Evolutionary conservation across 306 rosid genomes (phyloP), one percentile per base, ranked within the genome.

Genomic region (Malus orientalis): DNA sequence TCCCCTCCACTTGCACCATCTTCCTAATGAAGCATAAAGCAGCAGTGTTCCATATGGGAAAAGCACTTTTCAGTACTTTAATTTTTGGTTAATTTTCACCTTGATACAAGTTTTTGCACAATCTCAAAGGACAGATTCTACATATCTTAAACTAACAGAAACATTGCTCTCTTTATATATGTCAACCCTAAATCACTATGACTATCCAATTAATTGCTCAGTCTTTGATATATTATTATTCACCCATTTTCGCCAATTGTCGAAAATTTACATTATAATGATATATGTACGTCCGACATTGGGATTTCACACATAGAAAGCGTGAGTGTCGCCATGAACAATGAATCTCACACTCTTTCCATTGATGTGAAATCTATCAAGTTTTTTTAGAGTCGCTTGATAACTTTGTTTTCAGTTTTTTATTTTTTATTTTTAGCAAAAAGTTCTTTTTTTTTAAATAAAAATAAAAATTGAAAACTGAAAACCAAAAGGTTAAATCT

Each of bases 1-100:
- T 67, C 76, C 86, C 64, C 83, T 76, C 88, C 88, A 78, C 6
- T 77, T 73, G 38, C 91, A 81, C 69, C 84, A 70, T 59, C 79
- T 85, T 78, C 89, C 79, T 83, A 78, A 38, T 69, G 86, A 84
- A 77, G 18, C 74, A 29, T 74, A 82, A 81, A 78, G 18, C 67
- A 36, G 4, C 18, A 8, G 44, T 49, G 54, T 71, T 32, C 63
- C 45, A 62, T 19, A n/a, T 22, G 30, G 49, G 4, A 54, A 4
- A 23, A 67, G 60, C 33, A 27, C 3, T 23, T 23, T 68, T 53
- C 12, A 33, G 33, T 72, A 33, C n/a, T 55, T 33, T 12, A 3
- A n/a, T n/a, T 57, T 4, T 33, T 33, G 40, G 23, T 30, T 23
- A 15, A 49, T 5, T n/a, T 71, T 54, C 27, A 71, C 75, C 3